Conservation (phyloP, 1,284 basidiomycete genomes). For the Cryptococcus deneoformans region DNA sequence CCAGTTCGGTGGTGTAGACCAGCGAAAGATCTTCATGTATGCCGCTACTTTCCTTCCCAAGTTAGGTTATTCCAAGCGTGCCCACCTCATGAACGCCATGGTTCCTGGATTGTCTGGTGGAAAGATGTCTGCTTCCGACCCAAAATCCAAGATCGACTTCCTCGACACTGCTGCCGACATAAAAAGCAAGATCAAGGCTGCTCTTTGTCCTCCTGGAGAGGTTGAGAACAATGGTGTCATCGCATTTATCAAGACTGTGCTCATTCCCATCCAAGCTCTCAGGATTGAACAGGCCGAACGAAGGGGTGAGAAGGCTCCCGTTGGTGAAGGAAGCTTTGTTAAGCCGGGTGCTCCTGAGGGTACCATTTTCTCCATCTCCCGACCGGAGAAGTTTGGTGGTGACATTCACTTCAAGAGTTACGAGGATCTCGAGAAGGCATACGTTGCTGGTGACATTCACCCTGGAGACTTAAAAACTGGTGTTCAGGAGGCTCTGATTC, state of each 20-base stretch:
- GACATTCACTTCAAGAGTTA: conserved; percentile 71
- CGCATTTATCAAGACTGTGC: conserved; percentile 80
- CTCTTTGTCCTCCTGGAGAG: conserved; percentile 95
- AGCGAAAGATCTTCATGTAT: conserved; percentile 99
- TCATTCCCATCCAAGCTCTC: conserved; percentile 82
- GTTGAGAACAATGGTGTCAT: conserved; percentile 87
- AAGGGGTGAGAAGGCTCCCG: conserved; percentile 33
- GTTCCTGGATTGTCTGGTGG: conserved; percentile 91
- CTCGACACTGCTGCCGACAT: conserved; percentile 82
- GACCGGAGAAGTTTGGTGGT: conserved; percentile 82
- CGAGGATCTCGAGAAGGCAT: conserved; percentile 70
- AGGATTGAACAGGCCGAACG: conserved; percentile 57
- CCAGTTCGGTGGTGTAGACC: conserved; percentile 98
- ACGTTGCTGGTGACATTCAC: conserved; percentile 72
- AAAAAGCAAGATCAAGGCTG: conserved; percentile 85
- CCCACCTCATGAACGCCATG: conserved; percentile 99
- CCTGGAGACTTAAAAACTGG: conserved; percentile 86
- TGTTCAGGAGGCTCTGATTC: conserved; percentile 73
- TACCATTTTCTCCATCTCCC: conserved; percentile 74
- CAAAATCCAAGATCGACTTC: conserved; percentile 97
- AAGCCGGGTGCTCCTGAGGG: conserved; percentile 69
- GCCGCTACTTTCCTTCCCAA: conserved; percentile 92
- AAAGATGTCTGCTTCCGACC: conserved; percentile 99
- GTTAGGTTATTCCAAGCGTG: conserved; percentile 90
- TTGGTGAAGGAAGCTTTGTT: conserved; percentile 57